phyloP scores from a whole-genome alignment of 2,329 filamentous ascomycete species.

The Setomelanomma holmii region DNA sequence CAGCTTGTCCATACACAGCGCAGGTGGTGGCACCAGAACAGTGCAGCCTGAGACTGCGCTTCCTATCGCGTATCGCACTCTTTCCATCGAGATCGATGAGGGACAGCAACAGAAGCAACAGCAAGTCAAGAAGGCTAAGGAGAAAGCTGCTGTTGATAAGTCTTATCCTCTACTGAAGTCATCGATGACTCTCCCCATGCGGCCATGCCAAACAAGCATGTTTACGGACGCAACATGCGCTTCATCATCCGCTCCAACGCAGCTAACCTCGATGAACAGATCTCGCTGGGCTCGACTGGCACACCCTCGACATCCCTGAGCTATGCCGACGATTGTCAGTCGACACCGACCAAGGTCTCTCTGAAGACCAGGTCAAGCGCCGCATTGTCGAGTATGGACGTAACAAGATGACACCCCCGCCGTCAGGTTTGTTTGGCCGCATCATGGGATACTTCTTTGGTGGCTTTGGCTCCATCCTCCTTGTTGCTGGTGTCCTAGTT shows the following conservation, averaged over 20 bases:
- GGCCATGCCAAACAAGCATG: no score
- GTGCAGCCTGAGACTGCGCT: slow-evolving; percentile 53
- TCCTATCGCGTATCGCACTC: slow-evolving; percentile 54
- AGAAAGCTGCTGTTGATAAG: slow-evolving; percentile 44
- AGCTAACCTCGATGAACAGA: slow-evolving; percentile 30
- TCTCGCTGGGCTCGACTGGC: slow-evolving; percentile 69
- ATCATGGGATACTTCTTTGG: slow-evolving; percentile 76
- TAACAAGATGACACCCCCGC: slow-evolving; percentile 71
- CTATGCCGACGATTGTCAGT: slow-evolving; percentile 66
- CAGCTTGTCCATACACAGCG: slow-evolving; percentile 45
- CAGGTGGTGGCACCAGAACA: slow-evolving; percentile 39
- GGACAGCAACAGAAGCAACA: slow-evolving; percentile 36
- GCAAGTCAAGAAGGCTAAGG: slow-evolving; percentile 39
- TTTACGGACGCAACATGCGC: no score
- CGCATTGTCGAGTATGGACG: slow-evolving; percentile 67
- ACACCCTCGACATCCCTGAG: slow-evolving; percentile 65
- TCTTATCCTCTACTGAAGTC: background rate
- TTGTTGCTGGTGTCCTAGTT: slow-evolving; percentile 73
- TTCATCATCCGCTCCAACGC: no score
- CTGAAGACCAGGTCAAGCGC: slow-evolving; percentile 62
- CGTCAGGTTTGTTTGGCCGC: slow-evolving; percentile 65
- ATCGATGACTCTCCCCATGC: background rate
- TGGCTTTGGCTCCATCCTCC: slow-evolving; percentile 75
- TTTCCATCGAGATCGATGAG: slow-evolving; percentile 54
- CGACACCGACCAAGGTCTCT: slow-evolving; percentile 66